phyloP scores from a whole-genome alignment of 768 basidiomycete species.

The Russula abietina region DNA sequence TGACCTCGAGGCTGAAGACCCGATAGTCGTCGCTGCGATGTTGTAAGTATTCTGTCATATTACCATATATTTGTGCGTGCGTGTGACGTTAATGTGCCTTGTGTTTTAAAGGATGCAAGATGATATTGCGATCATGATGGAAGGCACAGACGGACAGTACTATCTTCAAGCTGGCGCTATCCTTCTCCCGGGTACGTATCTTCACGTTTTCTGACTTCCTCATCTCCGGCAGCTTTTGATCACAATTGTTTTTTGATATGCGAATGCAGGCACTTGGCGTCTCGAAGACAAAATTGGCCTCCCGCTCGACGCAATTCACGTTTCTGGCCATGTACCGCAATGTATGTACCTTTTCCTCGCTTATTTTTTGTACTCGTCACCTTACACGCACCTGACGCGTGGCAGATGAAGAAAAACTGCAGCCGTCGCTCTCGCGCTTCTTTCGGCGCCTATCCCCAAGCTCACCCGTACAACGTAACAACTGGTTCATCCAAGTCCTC shows the following conservation, averaged over 20 bases:
- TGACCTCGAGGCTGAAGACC: constrained; percentile 48
- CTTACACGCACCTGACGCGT: not conserved
- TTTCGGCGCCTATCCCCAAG: constrained; percentile 60
- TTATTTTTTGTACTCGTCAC: not conserved
- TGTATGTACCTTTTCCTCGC: constrained; percentile 39
- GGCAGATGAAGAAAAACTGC: constrained; percentile 54
- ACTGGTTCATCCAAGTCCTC: constrained; percentile 48
- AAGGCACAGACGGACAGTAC: constrained; percentile 61
- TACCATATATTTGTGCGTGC: constrained; percentile 18
- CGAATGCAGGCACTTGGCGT: constrained; percentile 60
- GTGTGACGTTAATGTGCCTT: constrained; percentile 21
- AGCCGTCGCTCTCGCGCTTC: constrained; percentile 61
- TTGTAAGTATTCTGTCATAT: constrained; percentile 40
- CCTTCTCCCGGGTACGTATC: constrained; percentile 48
- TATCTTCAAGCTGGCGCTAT: constrained; percentile 73
- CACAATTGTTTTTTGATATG: not conserved
- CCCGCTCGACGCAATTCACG: constrained; percentile 66
- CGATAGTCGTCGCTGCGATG: constrained; percentile 55
- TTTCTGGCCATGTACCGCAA: constrained; percentile 62
- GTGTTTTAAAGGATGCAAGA: constrained; percentile 22
- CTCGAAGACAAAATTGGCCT: constrained; percentile 71
- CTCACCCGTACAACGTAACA: constrained; percentile 66
- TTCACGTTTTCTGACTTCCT: not conserved
- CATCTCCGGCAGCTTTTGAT: not conserved
- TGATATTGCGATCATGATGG: constrained; percentile 27